A percentile compares a stretch with the other conserved stretches of the same genome.
Conservation (phyloP, 2,329 filamentous ascomycete species). For the Diplodia mutila region DNA sequence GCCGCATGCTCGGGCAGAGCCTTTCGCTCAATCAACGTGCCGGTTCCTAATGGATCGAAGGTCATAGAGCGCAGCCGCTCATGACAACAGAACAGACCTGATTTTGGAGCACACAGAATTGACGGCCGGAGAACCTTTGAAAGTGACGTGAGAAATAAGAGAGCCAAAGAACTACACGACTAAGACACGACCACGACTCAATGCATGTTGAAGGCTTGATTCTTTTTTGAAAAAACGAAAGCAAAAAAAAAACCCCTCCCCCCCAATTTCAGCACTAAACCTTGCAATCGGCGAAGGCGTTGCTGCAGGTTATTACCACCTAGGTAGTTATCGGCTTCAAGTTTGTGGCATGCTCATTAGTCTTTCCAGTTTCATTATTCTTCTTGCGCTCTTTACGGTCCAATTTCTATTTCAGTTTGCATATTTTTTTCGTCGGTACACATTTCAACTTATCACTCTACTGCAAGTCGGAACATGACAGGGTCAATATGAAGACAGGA, state of each 20-base stretch:
- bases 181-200: slow-evolving; percentile 14
- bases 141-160: slow-evolving; percentile 2
- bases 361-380: background rate
- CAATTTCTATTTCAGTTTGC: background rate
- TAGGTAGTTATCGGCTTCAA: background rate
- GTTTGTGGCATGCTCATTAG: background rate
- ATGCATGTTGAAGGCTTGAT: slow-evolving; percentile 8
- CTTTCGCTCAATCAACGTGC: slow-evolving; percentile 18
- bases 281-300: slow-evolving; percentile 8
- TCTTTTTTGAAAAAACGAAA: background rate
- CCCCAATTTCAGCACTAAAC: background rate
- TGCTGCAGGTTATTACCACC: background rate
- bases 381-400: slow-evolving; percentile 1
- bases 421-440: slow-evolving; percentile 13
- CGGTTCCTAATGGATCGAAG: slow-evolving; percentile 1
- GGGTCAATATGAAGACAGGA: background rate
- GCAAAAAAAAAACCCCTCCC: too few relatives aligned
- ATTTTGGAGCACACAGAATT: background rate
- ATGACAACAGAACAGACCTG: background rate
- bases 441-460: slow-evolving; percentile 8
- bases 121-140: background rate
- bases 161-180: background rate
- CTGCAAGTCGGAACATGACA: slow-evolving; percentile 4
- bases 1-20: background rate
- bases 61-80: background rate